Evolutionary conservation across 768 basidiomycete species (phyloP).

Genomic region (Rhodosporidiobolus sp.): DNA sequence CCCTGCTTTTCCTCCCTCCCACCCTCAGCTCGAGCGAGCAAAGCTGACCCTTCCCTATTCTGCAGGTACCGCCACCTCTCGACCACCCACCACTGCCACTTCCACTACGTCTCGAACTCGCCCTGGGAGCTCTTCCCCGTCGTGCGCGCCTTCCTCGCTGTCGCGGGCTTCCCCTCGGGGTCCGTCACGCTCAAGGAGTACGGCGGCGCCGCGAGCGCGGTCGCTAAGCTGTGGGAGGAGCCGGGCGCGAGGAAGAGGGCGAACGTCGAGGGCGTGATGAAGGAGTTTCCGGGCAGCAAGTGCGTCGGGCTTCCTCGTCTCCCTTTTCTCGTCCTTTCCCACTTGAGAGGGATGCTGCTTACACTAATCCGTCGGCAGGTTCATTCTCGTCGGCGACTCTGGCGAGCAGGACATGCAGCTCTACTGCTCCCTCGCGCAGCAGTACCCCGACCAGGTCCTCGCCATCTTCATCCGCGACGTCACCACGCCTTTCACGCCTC

Average conservation of each 20-base stretch:
- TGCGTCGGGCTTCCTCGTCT: constrained; percentile 53
- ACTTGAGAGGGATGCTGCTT: constrained; percentile 1
- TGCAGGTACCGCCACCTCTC: constrained; percentile 46
- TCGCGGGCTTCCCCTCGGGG: constrained; percentile 68
- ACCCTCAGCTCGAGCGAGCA: too few species aligned
- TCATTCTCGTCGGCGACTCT: constrained; percentile 84
- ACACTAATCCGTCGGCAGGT: constrained; percentile 47
- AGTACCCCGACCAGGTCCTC: constrained; percentile 63
- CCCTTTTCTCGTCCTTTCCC: constrained; percentile 64
- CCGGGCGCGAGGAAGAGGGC: constrained; percentile 73
- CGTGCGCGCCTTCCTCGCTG: constrained; percentile 67
- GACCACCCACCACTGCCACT: constrained; percentile 60
- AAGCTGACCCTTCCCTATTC: too few species aligned
- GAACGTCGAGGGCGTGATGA: constrained; percentile 60
- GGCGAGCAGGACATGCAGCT: constrained; percentile 95
- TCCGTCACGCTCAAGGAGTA: constrained; percentile 62
- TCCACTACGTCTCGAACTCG: constrained; percentile 89
- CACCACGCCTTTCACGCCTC: constrained; percentile 44
- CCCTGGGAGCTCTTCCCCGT: constrained; percentile 75
- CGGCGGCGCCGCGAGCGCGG: constrained; percentile 68
- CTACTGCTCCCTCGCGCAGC: constrained; percentile 70
- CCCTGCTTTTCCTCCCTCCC: too few species aligned
- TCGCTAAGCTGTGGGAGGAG: constrained; percentile 78
- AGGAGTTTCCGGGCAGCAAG: constrained; percentile 17
- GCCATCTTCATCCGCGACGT: constrained; percentile 83